phyloP scores from a whole-genome alignment of 495 filamentous ascomycete genomes.

The Aspergillus heteromorphus region DNA sequence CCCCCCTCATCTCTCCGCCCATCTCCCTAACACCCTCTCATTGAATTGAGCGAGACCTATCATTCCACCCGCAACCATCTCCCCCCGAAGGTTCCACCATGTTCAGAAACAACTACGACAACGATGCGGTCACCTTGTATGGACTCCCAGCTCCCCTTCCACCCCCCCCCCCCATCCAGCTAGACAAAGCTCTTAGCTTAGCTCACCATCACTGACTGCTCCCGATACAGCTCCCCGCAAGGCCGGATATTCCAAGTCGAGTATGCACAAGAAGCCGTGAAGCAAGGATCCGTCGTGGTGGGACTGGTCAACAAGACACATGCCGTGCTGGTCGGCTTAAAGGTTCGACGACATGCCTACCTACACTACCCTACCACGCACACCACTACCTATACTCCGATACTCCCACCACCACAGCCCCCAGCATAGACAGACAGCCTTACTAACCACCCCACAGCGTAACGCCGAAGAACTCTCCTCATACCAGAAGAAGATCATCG shows the following conservation, averaged over 20 bases:
- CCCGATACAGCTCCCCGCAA: constrained; percentile 76
- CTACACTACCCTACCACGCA: too few relatives aligned
- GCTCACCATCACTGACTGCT: constrained; percentile 11
- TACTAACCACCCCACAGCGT: too few relatives aligned
- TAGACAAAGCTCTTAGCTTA: constrained; percentile 14
- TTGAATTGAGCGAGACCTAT: neutral
- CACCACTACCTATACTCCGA: too few relatives aligned
- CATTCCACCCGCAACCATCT: neutral
- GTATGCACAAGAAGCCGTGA: constrained; percentile 97
- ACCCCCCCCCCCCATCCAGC: constrained; percentile 11
- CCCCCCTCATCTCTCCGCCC: constrained; percentile 13
- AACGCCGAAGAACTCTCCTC: constrained; percentile 99
- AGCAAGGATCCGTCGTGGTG: constrained; percentile 97
- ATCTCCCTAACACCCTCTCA: neutral
- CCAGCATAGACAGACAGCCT: neutral
- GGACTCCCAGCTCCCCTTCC: constrained; percentile 37
- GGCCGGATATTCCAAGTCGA: constrained; percentile 99
- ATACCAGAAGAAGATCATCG: constrained; percentile 99
- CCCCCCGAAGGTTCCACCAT: constrained; percentile 46
- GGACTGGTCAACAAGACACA: constrained; percentile 97
- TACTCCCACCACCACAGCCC: neutral
- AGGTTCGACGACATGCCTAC: constrained; percentile 70
- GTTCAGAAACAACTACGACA: constrained; percentile 99
- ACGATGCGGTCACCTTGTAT: constrained; percentile 99
- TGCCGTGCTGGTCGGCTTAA: constrained; percentile 89